A percentile compares a stretch with the other conserved stretches of the same genome.
Evolutionary conservation across 176 grass and related monocot genomes (phyloP).

Genomic region (Raddia distichophylla): DNA sequence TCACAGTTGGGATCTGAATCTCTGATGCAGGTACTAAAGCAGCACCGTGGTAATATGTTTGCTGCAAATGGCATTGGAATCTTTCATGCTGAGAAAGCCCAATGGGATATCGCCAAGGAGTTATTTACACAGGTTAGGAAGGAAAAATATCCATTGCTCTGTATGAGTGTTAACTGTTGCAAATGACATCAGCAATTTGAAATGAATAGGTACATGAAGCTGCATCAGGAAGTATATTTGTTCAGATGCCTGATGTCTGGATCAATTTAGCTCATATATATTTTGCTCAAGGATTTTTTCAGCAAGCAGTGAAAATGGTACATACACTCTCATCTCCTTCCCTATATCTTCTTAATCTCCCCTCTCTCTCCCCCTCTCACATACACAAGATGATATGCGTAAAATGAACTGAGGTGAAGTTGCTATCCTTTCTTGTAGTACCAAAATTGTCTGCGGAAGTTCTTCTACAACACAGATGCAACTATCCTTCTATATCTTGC

Average conservation of each 20-base stretch:
- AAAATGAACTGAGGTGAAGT: neutral
- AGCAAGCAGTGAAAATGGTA: constrained; percentile 93
- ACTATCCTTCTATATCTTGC: constrained; percentile 87
- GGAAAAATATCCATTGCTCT: constrained; percentile 1
- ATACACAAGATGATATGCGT: neutral
- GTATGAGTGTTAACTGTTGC: constrained; percentile 30
- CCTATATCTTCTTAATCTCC: neutral
- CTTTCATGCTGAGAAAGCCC: constrained; percentile 87
- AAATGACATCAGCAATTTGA: constrained; percentile 37
- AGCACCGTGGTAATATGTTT: constrained; percentile 81
- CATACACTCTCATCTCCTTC: neutral
- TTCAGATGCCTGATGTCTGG: constrained; percentile 98
- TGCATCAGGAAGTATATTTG: constrained; percentile 81
- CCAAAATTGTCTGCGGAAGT: constrained; percentile 88
- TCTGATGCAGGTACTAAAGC: constrained; percentile 69
- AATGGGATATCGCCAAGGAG: constrained; percentile 93
- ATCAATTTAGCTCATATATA: constrained; percentile 95
- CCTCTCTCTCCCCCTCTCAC: too few relatives aligned
- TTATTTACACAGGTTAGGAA: constrained; percentile 87
- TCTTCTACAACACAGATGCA: constrained; percentile 90
- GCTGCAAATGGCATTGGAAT: constrained; percentile 96
- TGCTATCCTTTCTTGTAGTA: constrained; percentile 62
- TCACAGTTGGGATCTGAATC: constrained; percentile 19
- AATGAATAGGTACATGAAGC: constrained; percentile 92
- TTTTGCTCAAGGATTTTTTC: constrained; percentile 95